Conservation (phyloP, 495 filamentous ascomycete species). For the Talaromyces adpressus region DNA sequence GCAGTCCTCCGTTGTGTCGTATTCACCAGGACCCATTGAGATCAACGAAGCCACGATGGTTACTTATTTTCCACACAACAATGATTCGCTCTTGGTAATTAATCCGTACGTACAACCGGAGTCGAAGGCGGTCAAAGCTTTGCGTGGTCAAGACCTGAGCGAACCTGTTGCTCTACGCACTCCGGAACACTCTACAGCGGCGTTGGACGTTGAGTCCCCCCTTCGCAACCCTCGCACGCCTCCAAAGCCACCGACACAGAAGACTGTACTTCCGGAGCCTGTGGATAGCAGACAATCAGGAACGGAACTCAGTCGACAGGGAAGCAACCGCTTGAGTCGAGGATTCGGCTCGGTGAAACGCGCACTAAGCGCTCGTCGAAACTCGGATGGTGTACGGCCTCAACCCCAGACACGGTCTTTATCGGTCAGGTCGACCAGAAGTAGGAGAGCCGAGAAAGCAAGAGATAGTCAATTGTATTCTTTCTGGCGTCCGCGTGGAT, state of each 20-base stretch:
- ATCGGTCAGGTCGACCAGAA: constrained; percentile 36
- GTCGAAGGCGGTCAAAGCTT: constrained; percentile 16
- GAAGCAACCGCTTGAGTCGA: constrained; percentile 31
- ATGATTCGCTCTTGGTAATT: constrained; percentile 71
- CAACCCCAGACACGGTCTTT: constrained; percentile 35
- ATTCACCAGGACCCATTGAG: constrained; percentile 44
- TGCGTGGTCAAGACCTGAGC: constrained; percentile 16
- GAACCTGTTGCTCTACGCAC: constrained; percentile 17
- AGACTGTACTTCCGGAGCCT: constrained; percentile 70
- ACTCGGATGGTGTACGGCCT: constrained; percentile 39
- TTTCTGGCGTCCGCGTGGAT: constrained; percentile 71
- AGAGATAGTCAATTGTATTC: constrained; percentile 61
- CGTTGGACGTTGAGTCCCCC: constrained; percentile 54
- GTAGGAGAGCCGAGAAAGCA: constrained; percentile 35
- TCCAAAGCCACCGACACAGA: constrained; percentile 61
- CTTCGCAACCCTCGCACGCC: constrained; percentile 70
- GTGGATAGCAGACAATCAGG: constrained; percentile 45
- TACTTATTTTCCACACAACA: constrained; percentile 80
- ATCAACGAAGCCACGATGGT: constrained; percentile 73
- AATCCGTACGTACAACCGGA: constrained; percentile 50
- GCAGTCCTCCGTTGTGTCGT: constrained; percentile 41
- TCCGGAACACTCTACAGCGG: constrained; percentile 34
- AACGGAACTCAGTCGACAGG: constrained; percentile 30
- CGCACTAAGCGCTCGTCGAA: constrained; percentile 48
- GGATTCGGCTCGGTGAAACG: constrained; percentile 50